These are phyloP conservation scores for Ajuga reptans DNA, from an alignment of 305 asterid genomes.

Conservation along the genomic window DNA sequence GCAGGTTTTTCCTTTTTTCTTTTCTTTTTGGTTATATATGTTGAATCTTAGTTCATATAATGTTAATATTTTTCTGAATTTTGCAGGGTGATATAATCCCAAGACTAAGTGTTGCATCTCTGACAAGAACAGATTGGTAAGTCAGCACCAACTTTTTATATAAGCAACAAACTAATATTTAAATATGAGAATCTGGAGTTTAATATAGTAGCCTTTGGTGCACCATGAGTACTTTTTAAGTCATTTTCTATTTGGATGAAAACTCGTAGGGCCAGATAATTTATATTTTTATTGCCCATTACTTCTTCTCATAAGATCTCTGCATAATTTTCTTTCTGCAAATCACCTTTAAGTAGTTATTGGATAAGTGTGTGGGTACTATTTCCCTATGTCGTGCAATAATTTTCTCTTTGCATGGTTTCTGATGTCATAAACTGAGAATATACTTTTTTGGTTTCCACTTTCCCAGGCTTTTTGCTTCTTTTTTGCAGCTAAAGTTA, in stretches of 20 bases:
- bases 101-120: slow-evolving; percentile 59
- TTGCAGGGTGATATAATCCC: slow-evolving; percentile 83
- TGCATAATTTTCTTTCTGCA: background rate
- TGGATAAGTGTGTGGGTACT: background rate
- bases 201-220: slow-evolving; percentile 5
- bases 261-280: background rate
- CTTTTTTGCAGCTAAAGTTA: no score
- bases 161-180: background rate
- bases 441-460: no score
- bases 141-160: slow-evolving; percentile 17
- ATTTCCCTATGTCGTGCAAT: background rate
- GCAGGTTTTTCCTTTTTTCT: slow-evolving; percentile 47
- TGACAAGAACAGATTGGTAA: slow-evolving; percentile 82
- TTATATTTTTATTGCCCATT: no score
- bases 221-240: background rate
- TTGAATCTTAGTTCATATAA: background rate
- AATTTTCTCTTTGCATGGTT: background rate
- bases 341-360: background rate
- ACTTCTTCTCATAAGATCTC: background rate
- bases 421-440: background rate
- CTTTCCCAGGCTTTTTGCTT: no score
- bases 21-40: background rate
- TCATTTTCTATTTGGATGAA: background rate
- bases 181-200: background rate
- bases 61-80: slow-evolving; percentile 1